Evolutionary conservation across 345 rosid species (phyloP), one percentile per base, ranked within the genome.

Genomic region (Cardiospermum halicacabum): DNA sequence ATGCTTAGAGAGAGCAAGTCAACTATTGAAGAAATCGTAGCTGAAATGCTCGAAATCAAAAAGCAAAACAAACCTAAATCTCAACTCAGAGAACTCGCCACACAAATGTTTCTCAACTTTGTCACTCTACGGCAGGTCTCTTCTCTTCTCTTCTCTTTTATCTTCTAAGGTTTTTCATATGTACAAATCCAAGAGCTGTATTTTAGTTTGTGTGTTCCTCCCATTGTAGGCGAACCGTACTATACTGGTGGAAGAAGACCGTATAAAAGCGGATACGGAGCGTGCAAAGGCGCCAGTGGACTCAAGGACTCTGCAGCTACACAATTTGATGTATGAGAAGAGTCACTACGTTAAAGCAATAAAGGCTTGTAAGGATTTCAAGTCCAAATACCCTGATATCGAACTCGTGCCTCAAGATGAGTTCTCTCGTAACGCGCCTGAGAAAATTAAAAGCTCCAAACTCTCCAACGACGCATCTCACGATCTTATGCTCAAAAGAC

Each of bases 301-400:
- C 62, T 81, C 82, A 58, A 85, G 96, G 59, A 79, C 96, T 1
- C 60, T 94, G 75, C 86, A 87, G 82, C 87, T 87, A 28, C 95
- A 91, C 51, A 94, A 83, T 73, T 77, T 91, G 68, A 87, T 85
- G 93, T 94, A 94, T 53, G 99, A 94, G 90, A 94, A 89, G 80
- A 84, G 85, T 36, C 92, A 87, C 66, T 94, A 94, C 53, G 68
- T 81, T 9, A 94, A 94, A 79, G 97, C 97, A 31, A 91, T 77
- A 16, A 91, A 83, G 71, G 77, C 96, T 27, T 88, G 89, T 37
- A 87, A 80, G 68, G 95, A 89, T 60, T 94, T 94, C 78, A 89
- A 81, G 57, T 89, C 99, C 5, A 91, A 69, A 64, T 87, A 85
- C 69, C 87, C 92, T 7, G 87, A 80, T 67, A 94, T 91, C 58